Evolutionary conservation across 1,284 basidiomycete species (phyloP), one percentile per base, ranked within the genome.

Genomic region (Rhizoctonia solani): DNA sequence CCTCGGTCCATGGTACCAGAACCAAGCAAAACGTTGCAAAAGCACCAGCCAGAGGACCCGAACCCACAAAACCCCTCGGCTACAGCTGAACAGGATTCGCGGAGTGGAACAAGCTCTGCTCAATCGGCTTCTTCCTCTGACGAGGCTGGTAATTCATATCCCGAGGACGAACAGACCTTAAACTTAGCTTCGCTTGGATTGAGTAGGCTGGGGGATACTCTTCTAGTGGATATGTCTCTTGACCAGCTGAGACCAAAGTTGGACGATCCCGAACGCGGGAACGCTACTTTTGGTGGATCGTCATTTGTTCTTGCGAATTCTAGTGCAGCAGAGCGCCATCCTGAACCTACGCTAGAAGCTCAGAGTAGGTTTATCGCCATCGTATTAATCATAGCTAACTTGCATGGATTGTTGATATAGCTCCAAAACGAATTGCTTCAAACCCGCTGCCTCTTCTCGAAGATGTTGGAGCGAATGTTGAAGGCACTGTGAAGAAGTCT

Each of bases 401-500:
- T n/a, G n/a, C 37, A 21, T 19, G 4, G 16, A 21, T 37, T 49
- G 30, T 39, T n/a, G n/a, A n/a, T n/a, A n/a, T n/a, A 61, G 58
- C 58, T 61, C 58, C 58, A 13, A 61, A 50, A 27, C 44, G 44
- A 23, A 50, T 27, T 13, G n/a, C n/a, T 19, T 59, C 55, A n/a
- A 49, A 50, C 13, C 44, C 58, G 21, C 14, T 50, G 14, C 58
- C 58, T 11, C 46, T 39, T 3, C 30, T 19, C 29, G 46, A 49
- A n/a, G 58, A 50, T 23, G 11, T 50, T 16, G 58, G 21, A 37
- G 37, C 27, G 29, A 47, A 50, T 21, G 37, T 61, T 34, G 58
- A 61, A 21, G 58, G 46, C 2, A 61, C 58, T 1, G 58, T 61
- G 21, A 61, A 61, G 58, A 61, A 61, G 30, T 47, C 58, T 16